phyloP scores from a whole-genome alignment of 2,329 filamentous ascomycete genomes.

The Colletotrichum sp. region DNA sequence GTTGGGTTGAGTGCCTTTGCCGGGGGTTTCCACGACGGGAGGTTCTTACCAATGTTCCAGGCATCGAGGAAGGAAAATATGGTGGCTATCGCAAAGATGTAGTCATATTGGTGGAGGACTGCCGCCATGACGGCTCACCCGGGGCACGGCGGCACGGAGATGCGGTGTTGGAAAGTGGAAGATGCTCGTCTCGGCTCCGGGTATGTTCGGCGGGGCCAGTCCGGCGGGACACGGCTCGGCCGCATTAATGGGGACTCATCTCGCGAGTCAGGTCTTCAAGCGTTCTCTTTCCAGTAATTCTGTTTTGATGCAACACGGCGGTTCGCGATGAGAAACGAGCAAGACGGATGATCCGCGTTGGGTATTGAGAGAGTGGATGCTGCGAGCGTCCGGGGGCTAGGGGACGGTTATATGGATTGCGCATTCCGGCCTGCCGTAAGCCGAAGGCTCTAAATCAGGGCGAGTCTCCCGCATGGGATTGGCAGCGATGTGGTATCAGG shows the following conservation, averaged over 20 bases:
- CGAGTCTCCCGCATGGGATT: not conserved
- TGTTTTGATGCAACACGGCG: not conserved
- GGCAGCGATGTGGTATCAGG: not conserved
- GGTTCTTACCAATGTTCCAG: constrained; percentile 70
- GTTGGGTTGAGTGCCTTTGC: constrained; percentile 26
- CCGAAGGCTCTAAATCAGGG: not conserved
- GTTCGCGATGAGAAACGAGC: not conserved
- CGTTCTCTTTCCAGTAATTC: not conserved
- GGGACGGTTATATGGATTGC: not conserved
- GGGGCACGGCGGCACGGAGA: not conserved
- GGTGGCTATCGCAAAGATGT: constrained; percentile 67
- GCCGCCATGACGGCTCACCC: constrained; percentile 30
- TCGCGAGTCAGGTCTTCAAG: not conserved
- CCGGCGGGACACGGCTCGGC: not conserved
- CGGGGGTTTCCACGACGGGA: constrained; percentile 72
- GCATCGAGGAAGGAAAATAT: constrained; percentile 71
- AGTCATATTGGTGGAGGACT: constrained; percentile 59
- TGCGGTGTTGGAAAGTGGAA: not conserved
- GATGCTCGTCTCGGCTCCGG: not conserved
- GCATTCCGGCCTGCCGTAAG: not conserved
- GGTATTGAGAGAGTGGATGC: not conserved
- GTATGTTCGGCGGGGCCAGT: not conserved
- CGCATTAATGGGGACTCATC: not conserved
- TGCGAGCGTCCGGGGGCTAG: not conserved
- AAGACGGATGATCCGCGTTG: not conserved